Percentiles rank a stretch among this genome's conserved stretches.
Evolutionary conservation across 306 rosid species (phyloP).

Genomic region (Lotus japonicus): DNA sequence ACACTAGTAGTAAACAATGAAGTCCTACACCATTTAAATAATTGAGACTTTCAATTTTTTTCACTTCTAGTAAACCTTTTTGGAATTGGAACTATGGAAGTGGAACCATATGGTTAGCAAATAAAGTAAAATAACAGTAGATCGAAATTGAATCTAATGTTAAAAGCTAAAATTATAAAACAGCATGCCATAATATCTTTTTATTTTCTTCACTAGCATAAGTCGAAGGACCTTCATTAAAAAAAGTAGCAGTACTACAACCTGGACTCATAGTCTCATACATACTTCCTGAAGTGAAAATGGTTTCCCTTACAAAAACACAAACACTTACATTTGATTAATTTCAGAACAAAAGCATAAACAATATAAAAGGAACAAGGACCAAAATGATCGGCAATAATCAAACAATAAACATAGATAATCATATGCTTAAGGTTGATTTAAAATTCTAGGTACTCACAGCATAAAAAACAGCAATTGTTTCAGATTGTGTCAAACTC

Average conservation of each 20-base stretch:
- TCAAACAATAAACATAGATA: not conserved
- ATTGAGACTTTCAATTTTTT: not conserved
- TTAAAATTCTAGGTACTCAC: conserved; percentile 43
- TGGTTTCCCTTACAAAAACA: not conserved
- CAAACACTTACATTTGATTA: not conserved
- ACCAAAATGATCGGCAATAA: conserved; percentile 6
- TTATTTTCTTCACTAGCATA: not conserved
- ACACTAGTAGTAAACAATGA: not conserved
- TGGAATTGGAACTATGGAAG: not conserved
- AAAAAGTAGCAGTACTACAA: not conserved
- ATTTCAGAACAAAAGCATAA: not conserved
- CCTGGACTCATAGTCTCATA: not conserved
- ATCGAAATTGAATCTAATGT: not conserved
- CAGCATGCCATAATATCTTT: not conserved
- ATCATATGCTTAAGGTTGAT: conserved; percentile 2
- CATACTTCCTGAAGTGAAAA: conserved; percentile 1
- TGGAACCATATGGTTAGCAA: not conserved
- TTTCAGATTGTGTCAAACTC: conserved; percentile 73
- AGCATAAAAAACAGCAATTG: conserved; percentile 79
- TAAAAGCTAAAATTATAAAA: not conserved
- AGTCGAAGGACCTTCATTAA: not conserved
- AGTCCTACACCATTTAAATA: not conserved
- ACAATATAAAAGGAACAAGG: conserved; percentile 17
- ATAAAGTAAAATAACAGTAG: not conserved
- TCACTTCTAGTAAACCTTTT: not conserved